A percentile compares a stretch with the other conserved stretches of the same genome.
These are phyloP conservation scores for Pseudoperonospora humuli DNA, from an alignment of 352 stramenopile genomes.

Conservation along the genomic window DNA sequence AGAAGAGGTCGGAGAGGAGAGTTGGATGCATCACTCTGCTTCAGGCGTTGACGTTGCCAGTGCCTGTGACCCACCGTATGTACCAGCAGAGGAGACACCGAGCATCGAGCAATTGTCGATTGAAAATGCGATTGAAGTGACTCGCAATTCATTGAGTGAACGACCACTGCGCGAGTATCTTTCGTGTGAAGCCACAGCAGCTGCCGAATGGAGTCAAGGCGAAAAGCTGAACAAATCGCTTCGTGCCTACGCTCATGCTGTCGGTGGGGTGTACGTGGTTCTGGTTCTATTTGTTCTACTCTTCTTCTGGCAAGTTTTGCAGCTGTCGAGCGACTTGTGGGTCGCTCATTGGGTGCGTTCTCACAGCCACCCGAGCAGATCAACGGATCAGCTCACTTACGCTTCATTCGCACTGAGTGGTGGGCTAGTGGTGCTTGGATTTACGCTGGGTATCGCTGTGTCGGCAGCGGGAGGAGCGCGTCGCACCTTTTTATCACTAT, in stretches of 20 bases:
- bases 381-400: conserved; percentile 55
- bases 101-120: conserved; percentile 25
- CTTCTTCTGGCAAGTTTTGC: conserved; percentile 75
- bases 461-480: conserved; percentile 48
- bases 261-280: conserved; percentile 39
- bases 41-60: conserved; percentile 14
- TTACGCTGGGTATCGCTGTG: conserved; percentile 46
- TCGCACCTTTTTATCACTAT: conserved; percentile 83
- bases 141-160: conserved; percentile 12
- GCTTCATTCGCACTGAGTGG: conserved; percentile 39
- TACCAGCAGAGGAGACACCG: conserved; percentile 5
- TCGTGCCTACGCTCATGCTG: conserved; percentile 35
- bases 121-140: conserved; percentile 36
- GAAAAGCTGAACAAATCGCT: conserved; percentile 18
- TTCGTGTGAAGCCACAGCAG: conserved; percentile 16
- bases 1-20: conserved; percentile 9
- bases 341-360: conserved; percentile 84
- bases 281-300: conserved; percentile 56
- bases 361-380: conserved; percentile 62
- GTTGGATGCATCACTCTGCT: conserved; percentile 30
- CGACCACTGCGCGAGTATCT: conserved; percentile 25
- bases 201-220: conserved; percentile 13
- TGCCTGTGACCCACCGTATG: conserved; percentile 5
- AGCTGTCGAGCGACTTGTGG: conserved; percentile 86
- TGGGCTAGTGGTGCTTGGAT: conserved; percentile 48